Percentiles rank a stretch among this genome's conserved stretches.
phyloP scores from a whole-genome alignment of 2,329 filamentous ascomycete species.

The Monosporascus cannonballus region DNA sequence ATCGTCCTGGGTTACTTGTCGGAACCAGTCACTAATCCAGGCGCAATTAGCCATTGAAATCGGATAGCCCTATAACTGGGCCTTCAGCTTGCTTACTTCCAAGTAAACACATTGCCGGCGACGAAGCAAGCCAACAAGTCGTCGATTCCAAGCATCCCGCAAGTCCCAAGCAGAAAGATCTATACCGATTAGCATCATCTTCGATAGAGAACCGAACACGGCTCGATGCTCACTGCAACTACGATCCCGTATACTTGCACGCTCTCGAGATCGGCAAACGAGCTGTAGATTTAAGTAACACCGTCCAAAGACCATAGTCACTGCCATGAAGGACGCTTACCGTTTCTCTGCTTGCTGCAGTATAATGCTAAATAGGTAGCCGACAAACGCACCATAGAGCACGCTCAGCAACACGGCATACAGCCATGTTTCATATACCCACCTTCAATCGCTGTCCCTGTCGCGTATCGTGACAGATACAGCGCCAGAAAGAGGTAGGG shows the following conservation, averaged over 20 bases:
- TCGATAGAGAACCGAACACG: too few relatives aligned
- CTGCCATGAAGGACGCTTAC: too few relatives aligned
- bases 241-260: conserved; percentile 2
- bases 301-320: too few relatives aligned
- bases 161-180: conserved; percentile 15
- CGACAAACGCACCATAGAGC: conserved; percentile 55
- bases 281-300: not conserved
- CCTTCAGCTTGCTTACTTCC: conserved; percentile 1
- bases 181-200: too few relatives aligned
- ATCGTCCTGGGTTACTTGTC: conserved; percentile 10
- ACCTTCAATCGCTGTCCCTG: conserved; percentile 45
- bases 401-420: conserved; percentile 62
- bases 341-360: conserved; percentile 6
- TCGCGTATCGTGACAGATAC: conserved; percentile 36
- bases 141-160: conserved; percentile 18
- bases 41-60: too few relatives aligned
- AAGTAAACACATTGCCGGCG: conserved; percentile 16
- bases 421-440: conserved; percentile 63
- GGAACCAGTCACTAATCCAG: conserved; percentile 6
- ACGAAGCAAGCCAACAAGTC: conserved; percentile 23
- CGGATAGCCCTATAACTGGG: too few relatives aligned
- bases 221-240: not conserved
- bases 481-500: conserved; percentile 63
- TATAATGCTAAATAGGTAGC: conserved; percentile 59
- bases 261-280: conserved; percentile 4